A percentile compares a stretch with the other conserved stretches of the same genome.
These are phyloP conservation scores for Pisolithus sp. DNA, from an alignment of 768 basidiomycete species.

Conservation along the genomic window DNA sequence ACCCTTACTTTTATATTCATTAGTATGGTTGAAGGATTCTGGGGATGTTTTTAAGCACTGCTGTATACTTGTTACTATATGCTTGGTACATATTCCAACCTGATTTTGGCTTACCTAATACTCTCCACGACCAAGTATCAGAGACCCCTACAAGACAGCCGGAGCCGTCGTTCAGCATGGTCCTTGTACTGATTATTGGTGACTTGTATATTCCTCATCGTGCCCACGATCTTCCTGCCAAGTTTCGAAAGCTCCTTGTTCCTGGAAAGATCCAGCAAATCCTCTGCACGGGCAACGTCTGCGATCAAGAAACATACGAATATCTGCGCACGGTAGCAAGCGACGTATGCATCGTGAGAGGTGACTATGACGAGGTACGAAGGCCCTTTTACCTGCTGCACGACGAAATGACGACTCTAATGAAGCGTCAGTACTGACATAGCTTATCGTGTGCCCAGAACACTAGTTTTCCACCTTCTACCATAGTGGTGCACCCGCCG, in stretches of 20 bases:
- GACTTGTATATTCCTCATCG: constrained; percentile 95
- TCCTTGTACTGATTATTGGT: constrained; percentile 95
- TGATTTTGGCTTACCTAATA: constrained; percentile 22
- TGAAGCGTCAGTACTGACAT: background rate
- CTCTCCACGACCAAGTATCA: background rate
- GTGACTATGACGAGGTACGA: constrained; percentile 92
- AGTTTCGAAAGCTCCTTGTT: constrained; percentile 94
- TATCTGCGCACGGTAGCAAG: constrained; percentile 91
- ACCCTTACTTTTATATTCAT: background rate
- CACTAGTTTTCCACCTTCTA: constrained; percentile 70
- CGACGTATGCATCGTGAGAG: constrained; percentile 86
- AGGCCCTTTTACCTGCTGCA: background rate
- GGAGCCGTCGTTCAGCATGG: constrained; percentile 18
- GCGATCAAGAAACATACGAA: constrained; percentile 95
- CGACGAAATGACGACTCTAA: background rate
- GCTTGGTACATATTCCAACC: background rate
- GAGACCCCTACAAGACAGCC: background rate
- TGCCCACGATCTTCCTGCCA: constrained; percentile 83
- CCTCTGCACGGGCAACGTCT: constrained; percentile 94
- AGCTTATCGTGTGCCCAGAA: constrained; percentile 34
- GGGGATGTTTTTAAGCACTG: no score
- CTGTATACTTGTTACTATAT: no score
- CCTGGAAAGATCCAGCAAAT: constrained; percentile 98
- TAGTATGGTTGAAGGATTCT: background rate
- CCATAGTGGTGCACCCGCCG: constrained; percentile 74